phyloP scores from a whole-genome alignment of 495 filamentous ascomycete genomes.

The Talaromyces trachyspermus region DNA sequence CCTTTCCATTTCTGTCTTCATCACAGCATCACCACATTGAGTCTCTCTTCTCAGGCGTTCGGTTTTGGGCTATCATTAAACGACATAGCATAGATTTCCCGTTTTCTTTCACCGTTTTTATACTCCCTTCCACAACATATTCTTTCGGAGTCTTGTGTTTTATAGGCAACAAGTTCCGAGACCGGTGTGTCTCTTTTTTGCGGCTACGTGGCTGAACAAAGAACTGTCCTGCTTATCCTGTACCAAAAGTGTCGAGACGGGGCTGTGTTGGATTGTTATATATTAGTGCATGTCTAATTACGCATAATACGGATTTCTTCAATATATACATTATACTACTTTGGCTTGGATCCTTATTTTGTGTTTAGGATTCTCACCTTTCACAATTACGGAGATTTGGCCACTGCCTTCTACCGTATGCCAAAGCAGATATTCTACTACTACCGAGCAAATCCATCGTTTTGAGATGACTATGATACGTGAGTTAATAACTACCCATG shows the following conservation, averaged over 20 bases:
- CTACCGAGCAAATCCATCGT: too few relatives aligned
- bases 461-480: too few relatives aligned
- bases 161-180: not conserved
- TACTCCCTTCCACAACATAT: not conserved
- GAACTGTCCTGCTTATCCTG: not conserved
- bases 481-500: too few relatives aligned
- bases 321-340: too few relatives aligned
- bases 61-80: slow-evolving; percentile 32
- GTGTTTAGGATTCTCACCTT: too few relatives aligned
- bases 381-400: too few relatives aligned
- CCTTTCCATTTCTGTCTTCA: slow-evolving; percentile 12
- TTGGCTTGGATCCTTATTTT: too few relatives aligned
- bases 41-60: slow-evolving; percentile 44
- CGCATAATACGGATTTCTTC: not conserved
- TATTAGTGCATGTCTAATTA: not conserved
- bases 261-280: slow-evolving; percentile 1
- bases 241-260: not conserved
- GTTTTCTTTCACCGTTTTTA: not conserved
- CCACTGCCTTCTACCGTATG: too few relatives aligned
- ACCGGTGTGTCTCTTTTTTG: not conserved
- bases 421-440: too few relatives aligned
- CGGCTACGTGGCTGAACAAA: not conserved
- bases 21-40: slow-evolving; percentile 22
- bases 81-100: slow-evolving; percentile 33
- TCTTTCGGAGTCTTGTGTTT: not conserved